Percentiles rank a stretch among this genome's conserved stretches.
phyloP scores from a whole-genome alignment of 169 alveolate genomes.

The Cryptosporidium meleagridis region DNA sequence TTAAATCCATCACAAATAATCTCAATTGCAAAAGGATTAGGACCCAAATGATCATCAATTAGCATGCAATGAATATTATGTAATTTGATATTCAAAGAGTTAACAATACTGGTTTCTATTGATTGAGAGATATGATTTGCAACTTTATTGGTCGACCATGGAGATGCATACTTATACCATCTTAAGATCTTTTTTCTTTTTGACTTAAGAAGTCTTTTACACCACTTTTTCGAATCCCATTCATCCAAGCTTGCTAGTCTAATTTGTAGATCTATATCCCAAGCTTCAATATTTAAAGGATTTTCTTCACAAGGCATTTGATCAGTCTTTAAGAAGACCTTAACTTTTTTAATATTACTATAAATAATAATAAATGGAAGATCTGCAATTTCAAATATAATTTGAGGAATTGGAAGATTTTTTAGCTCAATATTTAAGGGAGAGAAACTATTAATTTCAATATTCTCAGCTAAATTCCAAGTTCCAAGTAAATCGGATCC shows the following conservation, averaged over 20 bases:
- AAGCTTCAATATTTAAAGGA: constrained; percentile 57
- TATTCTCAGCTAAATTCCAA: constrained; percentile 61
- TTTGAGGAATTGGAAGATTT: constrained; percentile 85
- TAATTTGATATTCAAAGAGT: constrained; percentile 81
- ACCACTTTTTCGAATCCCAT: constrained; percentile 65
- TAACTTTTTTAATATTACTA: constrained; percentile 83
- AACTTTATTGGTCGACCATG: constrained; percentile 76
- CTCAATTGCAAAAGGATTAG: constrained; percentile 83
- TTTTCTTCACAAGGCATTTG: constrained; percentile 55
- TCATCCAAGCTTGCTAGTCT: constrained; percentile 65
- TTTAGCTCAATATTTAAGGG: constrained; percentile 81
- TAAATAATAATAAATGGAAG: constrained; percentile 84
- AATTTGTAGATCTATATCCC: constrained; percentile 66
- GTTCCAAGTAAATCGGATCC: constrained; percentile 63
- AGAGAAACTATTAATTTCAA: constrained; percentile 59
- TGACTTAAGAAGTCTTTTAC: constrained; percentile 39
- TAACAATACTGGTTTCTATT: constrained; percentile 81
- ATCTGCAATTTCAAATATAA: constrained; percentile 83
- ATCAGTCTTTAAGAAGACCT: constrained; percentile 77
- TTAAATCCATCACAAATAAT: constrained; percentile 34
- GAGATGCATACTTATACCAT: constrained; percentile 60
- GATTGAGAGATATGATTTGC: constrained; percentile 80
- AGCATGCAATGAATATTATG: constrained; percentile 80
- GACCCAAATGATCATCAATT: constrained; percentile 83
- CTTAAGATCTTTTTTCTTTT: constrained; percentile 19